Percentiles rank a stretch among this genome's conserved stretches.
phyloP scores from a whole-genome alignment of 176 grass and related monocot species.

The Alopecurus myosuroides region DNA sequence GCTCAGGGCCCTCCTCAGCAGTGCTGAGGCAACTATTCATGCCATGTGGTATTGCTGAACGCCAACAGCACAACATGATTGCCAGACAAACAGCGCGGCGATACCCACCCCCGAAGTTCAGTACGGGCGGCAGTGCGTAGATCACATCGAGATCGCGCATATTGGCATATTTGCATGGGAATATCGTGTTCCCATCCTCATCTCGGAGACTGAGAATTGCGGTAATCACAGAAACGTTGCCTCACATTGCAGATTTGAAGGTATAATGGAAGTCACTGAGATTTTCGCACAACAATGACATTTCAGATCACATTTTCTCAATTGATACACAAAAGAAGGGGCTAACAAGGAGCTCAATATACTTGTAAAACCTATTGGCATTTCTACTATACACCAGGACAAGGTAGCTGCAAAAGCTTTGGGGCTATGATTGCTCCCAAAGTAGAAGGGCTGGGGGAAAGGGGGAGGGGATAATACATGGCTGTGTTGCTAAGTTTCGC shows the following conservation, averaged over 20 bases:
- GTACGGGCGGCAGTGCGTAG: constrained; percentile 14
- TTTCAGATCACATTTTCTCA: constrained; percentile 10
- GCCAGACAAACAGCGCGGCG: constrained; percentile 17
- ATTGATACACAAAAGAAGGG: constrained; percentile 35
- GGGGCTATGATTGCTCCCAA: constrained; percentile 23
- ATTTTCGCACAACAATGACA: neutral
- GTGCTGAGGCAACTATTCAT: constrained; percentile 17
- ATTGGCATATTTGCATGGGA: neutral
- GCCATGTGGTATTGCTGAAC: constrained; percentile 31
- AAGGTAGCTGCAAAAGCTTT: constrained; percentile 45
- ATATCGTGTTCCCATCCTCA: neutral
- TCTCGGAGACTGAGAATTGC: neutral
- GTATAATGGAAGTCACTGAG: neutral
- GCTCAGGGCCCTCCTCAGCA: neutral
- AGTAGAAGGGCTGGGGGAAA: neutral
- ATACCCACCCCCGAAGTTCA: neutral
- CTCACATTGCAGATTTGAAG: neutral
- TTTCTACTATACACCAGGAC: constrained; percentile 51
- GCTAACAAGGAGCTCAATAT: constrained; percentile 30
- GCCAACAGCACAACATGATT: constrained; percentile 16
- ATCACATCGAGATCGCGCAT: constrained; percentile 20
- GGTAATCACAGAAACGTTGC: neutral
- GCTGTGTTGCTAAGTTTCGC: constrained; percentile 17
- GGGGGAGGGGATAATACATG: constrained; percentile 56
- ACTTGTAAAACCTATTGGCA: constrained; percentile 53